Evolutionary conservation across 352 stramenopile species (phyloP), one percentile per base, ranked within the genome.

Genomic region (Pythium insidiosum): DNA sequence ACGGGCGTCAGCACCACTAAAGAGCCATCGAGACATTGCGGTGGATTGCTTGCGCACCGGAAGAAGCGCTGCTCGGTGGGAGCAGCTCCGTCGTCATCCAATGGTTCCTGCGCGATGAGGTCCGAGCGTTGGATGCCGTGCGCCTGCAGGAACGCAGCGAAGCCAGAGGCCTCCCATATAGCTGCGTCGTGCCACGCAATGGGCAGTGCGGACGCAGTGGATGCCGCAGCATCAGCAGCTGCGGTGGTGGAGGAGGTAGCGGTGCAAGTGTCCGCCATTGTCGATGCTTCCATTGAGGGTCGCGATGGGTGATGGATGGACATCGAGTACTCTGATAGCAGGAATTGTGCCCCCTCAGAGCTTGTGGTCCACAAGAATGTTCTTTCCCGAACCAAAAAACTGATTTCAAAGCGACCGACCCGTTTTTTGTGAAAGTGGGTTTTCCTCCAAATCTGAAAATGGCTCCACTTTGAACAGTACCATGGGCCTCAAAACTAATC

Each of bases 51-150:
- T 5, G 33, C 38, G 33, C 54, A 85, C 76, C 77, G 60, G 47
- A 89, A 83, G 46, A 80, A 89, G 43, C 77, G 71, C 29, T 56
- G 56, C 31, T 67, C 61, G 4, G 57, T 53, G 5, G 53, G 50
- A 37, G 38, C 41, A 15, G 56, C 50, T 11, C 21, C 21, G 12
- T 53, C 58, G 21, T 26, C 44, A 7, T 9, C 28, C 28, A 33
- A 13, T 15, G 28, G 28, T 33, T 15, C 43, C 18, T 1, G 41
- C n/a, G 26, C 61, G 5, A 82, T 18, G 25, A 86, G 57, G 35
- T 87, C 76, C 2, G 47, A 62, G 1, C 41, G 25, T 18, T 66
- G n/a, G 36, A 84, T 69, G 2, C 64, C 48, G 48, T 89, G 77
- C 20, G 68, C 47, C 2, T 47, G 15, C 3, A 89, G 54, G 56